phyloP scores from a whole-genome alignment of 2,329 filamentous ascomycete species.

The Microthyrium microscopicum region DNA sequence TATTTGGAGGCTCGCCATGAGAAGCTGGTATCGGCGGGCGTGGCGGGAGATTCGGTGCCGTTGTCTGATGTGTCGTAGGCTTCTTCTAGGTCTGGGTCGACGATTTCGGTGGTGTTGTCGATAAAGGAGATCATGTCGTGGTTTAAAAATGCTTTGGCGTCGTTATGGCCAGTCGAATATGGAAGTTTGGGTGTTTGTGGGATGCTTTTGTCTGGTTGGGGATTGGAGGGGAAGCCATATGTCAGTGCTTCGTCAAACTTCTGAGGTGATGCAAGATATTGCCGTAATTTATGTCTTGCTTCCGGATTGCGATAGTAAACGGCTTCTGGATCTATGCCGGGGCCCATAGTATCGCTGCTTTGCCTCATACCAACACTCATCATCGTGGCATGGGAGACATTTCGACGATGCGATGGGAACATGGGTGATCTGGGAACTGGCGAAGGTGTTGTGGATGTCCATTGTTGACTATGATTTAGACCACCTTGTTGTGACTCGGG shows the following conservation, averaged over 20 bases:
- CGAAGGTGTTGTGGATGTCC: neutral
- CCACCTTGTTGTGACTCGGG: no score
- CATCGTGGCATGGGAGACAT: constrained; percentile 1
- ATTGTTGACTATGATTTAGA: no score
- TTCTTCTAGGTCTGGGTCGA: no score
- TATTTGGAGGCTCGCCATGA: neutral
- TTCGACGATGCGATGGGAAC: constrained; percentile 6
- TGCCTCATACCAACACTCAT: constrained; percentile 1
- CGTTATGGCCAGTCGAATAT: constrained; percentile 28
- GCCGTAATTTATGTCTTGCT: constrained; percentile 67
- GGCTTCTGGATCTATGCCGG: constrained; percentile 8
- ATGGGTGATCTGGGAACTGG: constrained; percentile 1
- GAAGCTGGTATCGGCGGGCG: constrained; percentile 17
- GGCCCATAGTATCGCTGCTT: constrained; percentile 6
- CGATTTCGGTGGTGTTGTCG: constrained; percentile 17
- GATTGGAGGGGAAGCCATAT: constrained; percentile 65
- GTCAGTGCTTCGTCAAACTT: constrained; percentile 93
- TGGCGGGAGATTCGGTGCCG: constrained; percentile 17
- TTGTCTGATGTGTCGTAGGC: constrained; percentile 12
- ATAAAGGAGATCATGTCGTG: constrained; percentile 36
- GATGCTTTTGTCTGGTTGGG: constrained; percentile 11
- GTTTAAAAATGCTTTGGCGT: constrained; percentile 39
- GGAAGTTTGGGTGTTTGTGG: constrained; percentile 11
- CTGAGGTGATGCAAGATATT: constrained; percentile 74
- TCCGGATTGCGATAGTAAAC: constrained; percentile 81